Evolutionary conservation across 495 filamentous ascomycete species (phyloP).

Genomic region (Cercophora newfieldiana): DNA sequence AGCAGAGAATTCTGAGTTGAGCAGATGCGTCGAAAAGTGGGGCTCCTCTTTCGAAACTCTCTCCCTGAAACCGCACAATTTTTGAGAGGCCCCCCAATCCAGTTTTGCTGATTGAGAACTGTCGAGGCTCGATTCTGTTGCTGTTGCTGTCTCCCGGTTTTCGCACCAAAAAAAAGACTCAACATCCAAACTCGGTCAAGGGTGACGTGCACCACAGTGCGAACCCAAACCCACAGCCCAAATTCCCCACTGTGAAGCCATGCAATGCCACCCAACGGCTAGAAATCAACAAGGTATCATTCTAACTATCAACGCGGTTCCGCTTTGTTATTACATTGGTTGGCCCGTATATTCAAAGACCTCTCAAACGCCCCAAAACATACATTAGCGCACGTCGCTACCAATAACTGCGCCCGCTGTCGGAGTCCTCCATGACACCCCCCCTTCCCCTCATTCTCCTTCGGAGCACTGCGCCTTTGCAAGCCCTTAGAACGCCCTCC

Average conservation of each 20-base stretch:
- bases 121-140: neutral
- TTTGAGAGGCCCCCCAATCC: neutral
- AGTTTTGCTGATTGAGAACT: neutral
- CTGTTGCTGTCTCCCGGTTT: neutral
- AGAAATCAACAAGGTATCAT: neutral
- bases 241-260: neutral
- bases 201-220: neutral
- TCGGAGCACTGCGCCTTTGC: too few relatives aligned
- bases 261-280: neutral
- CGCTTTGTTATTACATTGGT: neutral
- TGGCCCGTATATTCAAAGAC: neutral
- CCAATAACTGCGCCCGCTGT: neutral
- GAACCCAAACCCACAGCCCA: neutral
- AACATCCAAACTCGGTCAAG: neutral
- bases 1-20: conserved; percentile 3
- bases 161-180: neutral
- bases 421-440: too few relatives aligned
- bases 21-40: conserved; percentile 4
- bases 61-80: neutral
- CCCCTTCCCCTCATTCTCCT: conserved; percentile 1
- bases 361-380: neutral
- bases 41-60: neutral
- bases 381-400: neutral
- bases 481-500: neutral
- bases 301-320: neutral